These are phyloP conservation scores for Rhypophila decipiens DNA, from an alignment of 495 filamentous ascomycete genomes.

Conservation along the genomic window DNA sequence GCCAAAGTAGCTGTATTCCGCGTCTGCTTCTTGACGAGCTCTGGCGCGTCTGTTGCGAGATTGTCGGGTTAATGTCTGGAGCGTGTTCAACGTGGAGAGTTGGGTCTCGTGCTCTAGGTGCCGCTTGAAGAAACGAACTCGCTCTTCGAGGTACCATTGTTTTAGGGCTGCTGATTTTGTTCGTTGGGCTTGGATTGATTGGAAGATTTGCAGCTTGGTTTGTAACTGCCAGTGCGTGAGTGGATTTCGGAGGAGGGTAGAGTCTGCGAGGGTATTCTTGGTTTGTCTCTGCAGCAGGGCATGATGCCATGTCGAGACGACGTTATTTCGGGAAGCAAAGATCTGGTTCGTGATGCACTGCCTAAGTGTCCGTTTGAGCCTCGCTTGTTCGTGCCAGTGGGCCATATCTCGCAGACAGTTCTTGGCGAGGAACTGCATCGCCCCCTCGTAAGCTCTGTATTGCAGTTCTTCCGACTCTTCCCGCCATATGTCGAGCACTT, in stretches of 20 bases:
- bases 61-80: conserved; percentile 3
- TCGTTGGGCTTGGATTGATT: conserved; percentile 6
- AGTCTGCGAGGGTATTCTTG: conserved; percentile 10
- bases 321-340: conserved; percentile 1
- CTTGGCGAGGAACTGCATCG: conserved; percentile 7
- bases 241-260: conserved; percentile 8
- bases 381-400: conserved; percentile 23
- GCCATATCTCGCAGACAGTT: conserved; percentile 10
- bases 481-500: conserved; percentile 22
- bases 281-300: neutral
- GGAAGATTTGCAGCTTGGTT: conserved; percentile 17
- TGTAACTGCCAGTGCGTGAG: conserved; percentile 19
- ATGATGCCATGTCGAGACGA: conserved; percentile 11
- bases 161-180: conserved; percentile 12
- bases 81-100: conserved; percentile 5
- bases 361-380: conserved; percentile 11
- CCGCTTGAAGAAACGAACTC: conserved; percentile 15
- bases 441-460: conserved; percentile 11
- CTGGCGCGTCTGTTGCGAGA: neutral
- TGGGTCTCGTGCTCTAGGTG: conserved; percentile 10
- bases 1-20: conserved; percentile 12
- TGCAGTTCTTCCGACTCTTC: conserved; percentile 21
- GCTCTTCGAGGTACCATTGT: conserved; percentile 20
- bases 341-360: conserved; percentile 10
- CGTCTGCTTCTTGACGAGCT: conserved; percentile 12